Conservation (phyloP, 2,329 filamentous ascomycete genomes). For the Torrubiella hemipterigena region DNA sequence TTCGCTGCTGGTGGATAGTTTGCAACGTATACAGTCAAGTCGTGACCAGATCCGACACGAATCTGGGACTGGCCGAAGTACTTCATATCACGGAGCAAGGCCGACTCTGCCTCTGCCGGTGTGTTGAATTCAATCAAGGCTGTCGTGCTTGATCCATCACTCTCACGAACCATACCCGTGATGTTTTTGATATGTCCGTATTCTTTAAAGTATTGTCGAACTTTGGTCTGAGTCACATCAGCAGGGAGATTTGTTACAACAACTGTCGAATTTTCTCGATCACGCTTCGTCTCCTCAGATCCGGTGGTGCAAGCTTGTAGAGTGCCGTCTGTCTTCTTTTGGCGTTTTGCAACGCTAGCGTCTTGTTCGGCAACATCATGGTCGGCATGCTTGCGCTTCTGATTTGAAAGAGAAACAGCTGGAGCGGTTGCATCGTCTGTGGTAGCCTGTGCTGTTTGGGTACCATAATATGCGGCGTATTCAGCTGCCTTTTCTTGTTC, state of each 20-base stretch:
- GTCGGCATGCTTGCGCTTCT: slow-evolving; percentile 66
- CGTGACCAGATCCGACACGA: slow-evolving; percentile 60
- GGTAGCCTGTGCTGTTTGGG: slow-evolving; percentile 11
- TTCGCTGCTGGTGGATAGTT: slow-evolving; percentile 78
- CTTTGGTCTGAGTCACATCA: slow-evolving; percentile 55
- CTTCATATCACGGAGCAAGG: slow-evolving; percentile 71
- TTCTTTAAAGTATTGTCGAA: slow-evolving; percentile 84
- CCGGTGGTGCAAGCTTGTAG: slow-evolving; percentile 10
- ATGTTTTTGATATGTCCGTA: slow-evolving; percentile 77
- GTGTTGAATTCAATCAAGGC: slow-evolving; percentile 79
- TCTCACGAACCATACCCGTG: slow-evolving; percentile 48
- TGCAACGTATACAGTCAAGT: slow-evolving; percentile 75
- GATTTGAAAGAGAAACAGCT: slow-evolving; percentile 24
- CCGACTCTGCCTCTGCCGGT: slow-evolving; percentile 68
- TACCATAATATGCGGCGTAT: slow-evolving; percentile 28
- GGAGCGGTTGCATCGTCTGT: slow-evolving; percentile 11
- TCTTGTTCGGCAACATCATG: slow-evolving; percentile 28
- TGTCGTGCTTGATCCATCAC: slow-evolving; percentile 47
- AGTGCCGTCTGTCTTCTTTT: slow-evolving; percentile 32
- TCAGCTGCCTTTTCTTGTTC: slow-evolving; percentile 45
- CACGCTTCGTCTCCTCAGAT: slow-evolving; percentile 47
- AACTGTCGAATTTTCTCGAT: slow-evolving; percentile 82
- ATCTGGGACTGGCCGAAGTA: slow-evolving; percentile 64
- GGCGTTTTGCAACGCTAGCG: slow-evolving; percentile 51
- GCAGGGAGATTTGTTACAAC: slow-evolving; percentile 66